Evolutionary conservation across 768 basidiomycete genomes (phyloP), one percentile per base, ranked within the genome.

Genomic region (Dentipellis fragilis): DNA sequence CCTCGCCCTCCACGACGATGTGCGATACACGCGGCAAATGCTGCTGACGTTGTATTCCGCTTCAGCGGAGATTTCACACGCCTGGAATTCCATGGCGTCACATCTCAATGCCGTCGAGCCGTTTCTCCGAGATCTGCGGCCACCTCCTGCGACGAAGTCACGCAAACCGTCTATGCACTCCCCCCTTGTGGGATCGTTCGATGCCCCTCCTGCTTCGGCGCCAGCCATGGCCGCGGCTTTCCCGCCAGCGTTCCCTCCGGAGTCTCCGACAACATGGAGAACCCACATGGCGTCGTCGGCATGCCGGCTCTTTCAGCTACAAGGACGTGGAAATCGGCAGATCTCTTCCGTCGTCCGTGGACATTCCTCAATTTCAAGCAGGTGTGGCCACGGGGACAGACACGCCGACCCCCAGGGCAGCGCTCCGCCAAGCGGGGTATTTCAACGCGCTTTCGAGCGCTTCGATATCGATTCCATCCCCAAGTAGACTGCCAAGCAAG

Each of bases 231-330:
- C 68, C 2, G 64, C 55, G 22, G 21, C 50, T 8, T 34, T 52
- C 45, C 48, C 55, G 21, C 14, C 60, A 19, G 48, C 50, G 53
- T 45, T 53, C 6, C 68, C 64, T 19, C 63, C 66, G 11, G 55
- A 64, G 1, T 55, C 63, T 29, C 65, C 69, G 12, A 59, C 59
- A 34, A 40, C 53, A 8, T 54, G 52, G 35, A 47, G 60, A 51
- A 61, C 64, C 50, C 81, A 82, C 23, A 84, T 79, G 50, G 77
- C 81, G n/a, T 21, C 77, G 93, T 46, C 77, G 93, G 38, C 89
- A 95, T 67, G 93, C 89, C 5, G 93, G 93, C n/a, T 95, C 93
- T 3, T 97, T 95, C 72, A 95, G 93, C 58, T 84, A 79, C 22
- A 88, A 91, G 65, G 93, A 96, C 66, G 87, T 95, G 6, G 86